Evolutionary conservation across 1,284 basidiomycete genomes (phyloP), one percentile per base, ranked within the genome.

Genomic region (Vanrija sp.): DNA sequence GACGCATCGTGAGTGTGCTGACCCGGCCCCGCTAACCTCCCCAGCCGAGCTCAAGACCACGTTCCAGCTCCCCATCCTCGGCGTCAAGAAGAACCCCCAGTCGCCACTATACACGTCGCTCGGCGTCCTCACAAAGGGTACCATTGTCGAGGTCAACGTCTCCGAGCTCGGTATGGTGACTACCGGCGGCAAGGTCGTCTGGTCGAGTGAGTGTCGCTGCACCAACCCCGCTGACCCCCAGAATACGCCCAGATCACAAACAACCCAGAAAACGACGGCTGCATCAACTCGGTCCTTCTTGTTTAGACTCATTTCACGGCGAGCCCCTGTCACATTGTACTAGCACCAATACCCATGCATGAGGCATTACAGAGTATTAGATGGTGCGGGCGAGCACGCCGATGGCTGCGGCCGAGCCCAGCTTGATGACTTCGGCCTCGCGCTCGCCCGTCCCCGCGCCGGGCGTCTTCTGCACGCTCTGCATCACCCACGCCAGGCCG

Each of bases 41-140:
- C 6, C 69, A 94, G 91, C 95, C 61, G 93, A 98, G 69, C 79
- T 98, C 53, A 97, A 97, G 77, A 95, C 95, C 9, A 98, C 96
- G 0, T 99, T 99, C 84, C 96, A 98, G 75, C 80, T 99, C 3
- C 93, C 96, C 60, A 98, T 99, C 65, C 82, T 99, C 43, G 92
- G 91, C 51, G 95, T 99, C 60, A 99, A 98, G 82, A 98, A 98
- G 82, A 99, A 99, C 72, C 96, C 96, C 14, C 95, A 98, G 72
- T 97, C 93, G 23, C 96, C 96, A 0, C 91, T 98, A 84, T 95
- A 95, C 73, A 93, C 89, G 15, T 81, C 80, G 12, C 78, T 81
- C 53, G 96, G 96, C 58, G 96, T 99, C 20, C 83, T 99, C 76
- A 98, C 96, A 4, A 98, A 98, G 76, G 96, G 96, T 60, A 98